phyloP scores from a whole-genome alignment of 495 filamentous ascomycete species.

The Aspergillus olivimuriae region DNA sequence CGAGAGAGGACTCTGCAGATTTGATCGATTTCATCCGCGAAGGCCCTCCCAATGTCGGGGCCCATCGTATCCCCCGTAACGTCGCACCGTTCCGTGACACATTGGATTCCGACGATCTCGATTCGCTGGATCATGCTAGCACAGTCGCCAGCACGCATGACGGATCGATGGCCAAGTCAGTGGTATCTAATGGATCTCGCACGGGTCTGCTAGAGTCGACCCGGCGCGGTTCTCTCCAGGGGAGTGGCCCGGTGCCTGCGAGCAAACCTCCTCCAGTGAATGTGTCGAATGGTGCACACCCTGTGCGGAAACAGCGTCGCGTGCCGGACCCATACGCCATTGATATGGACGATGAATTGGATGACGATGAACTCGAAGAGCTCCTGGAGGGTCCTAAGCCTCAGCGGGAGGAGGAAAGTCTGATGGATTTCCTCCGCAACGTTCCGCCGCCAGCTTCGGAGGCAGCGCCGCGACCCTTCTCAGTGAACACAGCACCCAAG shows the following conservation, averaged over 20 bases:
- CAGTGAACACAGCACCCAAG: constrained; percentile 28
- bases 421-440: constrained; percentile 83
- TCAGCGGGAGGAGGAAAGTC: constrained; percentile 54
- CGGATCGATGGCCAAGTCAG: constrained; percentile 36
- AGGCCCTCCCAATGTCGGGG: constrained; percentile 55
- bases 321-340: constrained; percentile 89
- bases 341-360: constrained; percentile 76
- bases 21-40: constrained; percentile 91
- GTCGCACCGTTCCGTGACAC: constrained; percentile 82
- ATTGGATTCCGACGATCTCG: constrained; percentile 75
- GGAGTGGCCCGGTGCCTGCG: constrained; percentile 5
- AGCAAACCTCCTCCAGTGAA: constrained; percentile 7
- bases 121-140: constrained; percentile 29
- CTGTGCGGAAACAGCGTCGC: constrained; percentile 62
- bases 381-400: constrained; percentile 39
- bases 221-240: too few species aligned
- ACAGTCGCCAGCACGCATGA: constrained; percentile 35
- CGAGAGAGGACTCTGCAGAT: constrained; percentile 61
- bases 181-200: constrained; percentile 51
- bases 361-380: constrained; percentile 71
- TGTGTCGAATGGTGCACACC: constrained; percentile 24
- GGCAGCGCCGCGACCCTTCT: constrained; percentile 35
- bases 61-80: constrained; percentile 69
- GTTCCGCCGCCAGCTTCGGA: constrained; percentile 58
- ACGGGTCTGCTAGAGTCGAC: constrained; percentile 48